A percentile compares a stretch with the other conserved stretches of the same genome.
Evolutionary conservation across 208 protist species (phyloP).

Genomic region (Lotmaria passim): DNA sequence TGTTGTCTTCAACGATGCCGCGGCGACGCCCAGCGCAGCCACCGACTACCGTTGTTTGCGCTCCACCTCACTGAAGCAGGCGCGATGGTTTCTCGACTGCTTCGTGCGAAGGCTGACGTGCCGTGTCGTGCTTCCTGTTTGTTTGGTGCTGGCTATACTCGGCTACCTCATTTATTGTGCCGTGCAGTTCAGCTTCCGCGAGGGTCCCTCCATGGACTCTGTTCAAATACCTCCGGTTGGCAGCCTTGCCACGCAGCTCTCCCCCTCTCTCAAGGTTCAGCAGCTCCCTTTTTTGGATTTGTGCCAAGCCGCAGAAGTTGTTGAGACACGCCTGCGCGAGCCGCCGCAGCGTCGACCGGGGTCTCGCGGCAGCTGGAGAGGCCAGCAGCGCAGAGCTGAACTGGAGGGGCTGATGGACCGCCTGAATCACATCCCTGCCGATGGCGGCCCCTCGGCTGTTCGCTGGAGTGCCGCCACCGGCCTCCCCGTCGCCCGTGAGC

Average conservation of each 20-base stretch:
- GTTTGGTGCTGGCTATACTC: not conserved
- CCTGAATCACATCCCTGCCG: slow-evolving; percentile 10
- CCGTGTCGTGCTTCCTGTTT: not conserved
- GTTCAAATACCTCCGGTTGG: not conserved
- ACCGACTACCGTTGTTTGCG: no score
- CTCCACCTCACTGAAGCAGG: no score
- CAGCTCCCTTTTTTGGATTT: slow-evolving; percentile 13
- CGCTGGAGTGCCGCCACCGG: slow-evolving; percentile 14
- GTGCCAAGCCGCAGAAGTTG: slow-evolving; percentile 1
- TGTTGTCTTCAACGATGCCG: no score
- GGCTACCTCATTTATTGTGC: not conserved
- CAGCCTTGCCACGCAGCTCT: slow-evolving; percentile 13
- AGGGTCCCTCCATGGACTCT: slow-evolving; percentile 9
- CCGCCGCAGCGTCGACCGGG: no score
- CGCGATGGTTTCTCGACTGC: no score
- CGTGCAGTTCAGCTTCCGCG: not conserved
- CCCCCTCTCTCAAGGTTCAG: not conserved
- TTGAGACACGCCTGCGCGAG: not conserved
- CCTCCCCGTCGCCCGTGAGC: not conserved
- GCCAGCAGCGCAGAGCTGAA: not conserved
- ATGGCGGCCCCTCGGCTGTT: slow-evolving; percentile 6
- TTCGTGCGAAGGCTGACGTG: no score
- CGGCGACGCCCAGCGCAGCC: no score
- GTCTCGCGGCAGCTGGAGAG: not conserved
- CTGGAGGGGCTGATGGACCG: slow-evolving; percentile 11